These are phyloP conservation scores for Phytophthora nicotianae DNA, from an alignment of 352 stramenopile genomes.

Conservation along the genomic window DNA sequence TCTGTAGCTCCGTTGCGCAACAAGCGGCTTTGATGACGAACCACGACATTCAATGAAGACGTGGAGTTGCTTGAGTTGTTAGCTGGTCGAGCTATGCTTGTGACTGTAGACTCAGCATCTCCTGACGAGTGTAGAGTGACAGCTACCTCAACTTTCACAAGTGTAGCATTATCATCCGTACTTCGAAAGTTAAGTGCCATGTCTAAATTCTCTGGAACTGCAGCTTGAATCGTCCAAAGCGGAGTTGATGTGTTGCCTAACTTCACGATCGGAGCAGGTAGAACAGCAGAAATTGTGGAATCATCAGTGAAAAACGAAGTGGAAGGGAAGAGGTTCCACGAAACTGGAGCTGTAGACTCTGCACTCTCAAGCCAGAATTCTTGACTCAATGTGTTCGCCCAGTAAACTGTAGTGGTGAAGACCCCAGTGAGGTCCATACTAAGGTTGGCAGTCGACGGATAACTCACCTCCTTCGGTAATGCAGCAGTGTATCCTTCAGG, in stretches of 20 bases:
- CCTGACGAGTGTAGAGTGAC: conserved; percentile 43
- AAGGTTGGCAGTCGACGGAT: conserved; percentile 26
- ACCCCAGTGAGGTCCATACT: conserved; percentile 23
- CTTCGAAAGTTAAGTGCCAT: conserved; percentile 56
- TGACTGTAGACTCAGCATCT: conserved; percentile 57
- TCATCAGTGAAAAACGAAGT: conserved; percentile 35
- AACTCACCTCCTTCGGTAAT: conserved; percentile 30
- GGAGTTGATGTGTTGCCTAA: conserved; percentile 35
- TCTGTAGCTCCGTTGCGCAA: conserved; percentile 26
- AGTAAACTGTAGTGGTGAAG: conserved; percentile 54
- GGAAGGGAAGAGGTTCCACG: conserved; percentile 49
- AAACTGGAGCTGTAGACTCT: conserved; percentile 45
- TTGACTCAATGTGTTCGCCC: conserved; percentile 43
- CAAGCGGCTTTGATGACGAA: conserved; percentile 49
- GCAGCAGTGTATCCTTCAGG: conserved; percentile 22
- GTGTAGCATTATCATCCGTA: conserved; percentile 48
- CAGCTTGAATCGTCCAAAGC: conserved; percentile 48
- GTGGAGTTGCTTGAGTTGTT: conserved; percentile 9
- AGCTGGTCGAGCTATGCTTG: conserved; percentile 51
- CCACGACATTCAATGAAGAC: conserved; percentile 41
- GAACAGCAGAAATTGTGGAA: conserved; percentile 13
- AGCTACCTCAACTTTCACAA: conserved; percentile 53
- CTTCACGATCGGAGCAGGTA: conserved; percentile 32
- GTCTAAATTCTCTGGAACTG: conserved; percentile 33
- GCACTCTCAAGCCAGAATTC: conserved; percentile 63